Base-by-base conservation (phyloP, 306 rosid species). In the Ochetophila trinervis region DNA sequence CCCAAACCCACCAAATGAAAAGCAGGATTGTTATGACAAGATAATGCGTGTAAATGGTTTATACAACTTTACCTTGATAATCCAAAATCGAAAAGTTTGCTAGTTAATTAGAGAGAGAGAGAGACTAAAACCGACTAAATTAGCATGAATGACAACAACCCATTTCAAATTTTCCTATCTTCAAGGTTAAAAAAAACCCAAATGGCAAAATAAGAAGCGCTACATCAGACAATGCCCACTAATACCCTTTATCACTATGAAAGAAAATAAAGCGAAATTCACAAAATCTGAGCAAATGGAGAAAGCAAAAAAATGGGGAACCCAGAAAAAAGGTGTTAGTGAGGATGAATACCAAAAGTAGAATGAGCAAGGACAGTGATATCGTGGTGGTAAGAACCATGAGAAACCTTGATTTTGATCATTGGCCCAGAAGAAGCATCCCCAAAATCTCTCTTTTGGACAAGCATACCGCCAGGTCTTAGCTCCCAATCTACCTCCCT, bases 401-500 rank as follows among this genome's bases (percentile, higher is more conserved):
- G 83, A 57, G 86, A 88, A 52, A 86, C 86, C 76, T 80, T 86
- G 75, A 89, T 80, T 54, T 63, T 82, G 79, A 84, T 84, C 74
- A 84, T 67, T 55, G 73, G 49, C 62, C 63, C 79, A 67, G 84
- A 72, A 73, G 84, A 74, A 15, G 63, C 55, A 11, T 76, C 80
- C 53, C 75, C 71, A 64, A 40, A 2, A 6, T 78, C 72, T 78
- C 96, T 85, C 79, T 80, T 88, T 53, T 88, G 96, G 45, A 86
- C 96, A 61, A 89, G 83, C 96, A 86, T 82, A 12, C 92, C 85
- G 37, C 90, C 87, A 9, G 93, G 90, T 48, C 90, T 79, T n/a
- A 86, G 77, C 78, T 82, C 96, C 91, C 96, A 88, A 69, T 74
- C 85, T 71, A 86, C 70, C 37, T 79, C 79, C 50, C 62, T 74